These are phyloP conservation scores for Penicillium waksmanii DNA, from an alignment of 495 filamentous ascomycete genomes.

Conservation along the genomic window DNA sequence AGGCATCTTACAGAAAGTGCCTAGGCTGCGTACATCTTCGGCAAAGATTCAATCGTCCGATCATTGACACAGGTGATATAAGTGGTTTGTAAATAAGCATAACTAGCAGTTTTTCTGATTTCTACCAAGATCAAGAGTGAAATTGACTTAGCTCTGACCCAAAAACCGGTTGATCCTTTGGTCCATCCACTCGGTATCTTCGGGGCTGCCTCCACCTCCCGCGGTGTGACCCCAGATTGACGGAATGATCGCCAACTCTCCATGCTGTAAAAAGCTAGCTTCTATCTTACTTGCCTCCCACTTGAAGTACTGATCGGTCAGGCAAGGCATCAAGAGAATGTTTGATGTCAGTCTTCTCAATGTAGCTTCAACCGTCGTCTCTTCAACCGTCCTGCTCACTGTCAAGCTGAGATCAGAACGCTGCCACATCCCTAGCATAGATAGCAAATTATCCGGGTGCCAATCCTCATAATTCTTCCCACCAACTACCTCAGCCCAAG, in stretches of 20 bases:
- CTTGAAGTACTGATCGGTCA: conserved; percentile 68
- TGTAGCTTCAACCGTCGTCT: conserved; percentile 53
- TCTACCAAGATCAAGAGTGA: background rate
- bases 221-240: conserved; percentile 66
- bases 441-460: conserved; percentile 64
- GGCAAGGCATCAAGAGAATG: conserved; percentile 59
- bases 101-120: too few species aligned
- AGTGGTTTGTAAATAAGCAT: too few species aligned
- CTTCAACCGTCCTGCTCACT: conserved; percentile 38
- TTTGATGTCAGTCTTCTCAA: conserved; percentile 59
- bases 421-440: conserved; percentile 70
- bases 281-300: conserved; percentile 62
- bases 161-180: conserved; percentile 48
- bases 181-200: conserved; percentile 64
- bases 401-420: conserved; percentile 56
- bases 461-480: conserved; percentile 30
- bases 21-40: too few species aligned
- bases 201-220: conserved; percentile 55
- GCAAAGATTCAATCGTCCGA: too few species aligned
- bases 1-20: too few species aligned
- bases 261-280: conserved; percentile 48
- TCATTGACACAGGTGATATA: too few species aligned
- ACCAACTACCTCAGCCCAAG: conserved; percentile 65
- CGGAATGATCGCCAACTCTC: conserved; percentile 53
- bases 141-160: background rate